These are phyloP conservation scores for Xylaria longipes DNA, from an alignment of 495 filamentous ascomycete genomes.

Conservation along the genomic window DNA sequence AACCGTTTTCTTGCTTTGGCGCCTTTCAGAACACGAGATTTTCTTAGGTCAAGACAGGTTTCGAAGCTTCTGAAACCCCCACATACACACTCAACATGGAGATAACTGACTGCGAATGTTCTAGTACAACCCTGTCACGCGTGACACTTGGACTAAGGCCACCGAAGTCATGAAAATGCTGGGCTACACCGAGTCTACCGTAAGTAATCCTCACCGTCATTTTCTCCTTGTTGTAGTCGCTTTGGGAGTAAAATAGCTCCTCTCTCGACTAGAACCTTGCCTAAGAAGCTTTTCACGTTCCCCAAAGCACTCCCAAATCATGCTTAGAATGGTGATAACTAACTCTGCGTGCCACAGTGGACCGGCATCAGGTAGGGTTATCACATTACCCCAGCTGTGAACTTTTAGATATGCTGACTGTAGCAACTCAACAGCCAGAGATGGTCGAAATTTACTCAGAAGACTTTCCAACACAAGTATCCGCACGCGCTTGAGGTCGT, in stretches of 20 bases:
- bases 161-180: not conserved
- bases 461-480: not conserved
- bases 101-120: not conserved
- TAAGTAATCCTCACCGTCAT: not conserved
- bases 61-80: not conserved
- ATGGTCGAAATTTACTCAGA: slow-evolving; percentile 2
- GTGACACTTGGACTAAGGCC: not conserved
- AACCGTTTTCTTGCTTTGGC: not conserved
- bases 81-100: not conserved
- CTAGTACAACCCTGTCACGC: not conserved
- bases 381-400: not conserved
- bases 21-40: not conserved
- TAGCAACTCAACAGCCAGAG: slow-evolving; percentile 12
- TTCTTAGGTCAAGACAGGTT: not conserved
- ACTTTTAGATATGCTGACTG: slow-evolving; percentile 2
- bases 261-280: not conserved
- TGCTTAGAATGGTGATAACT: not conserved
- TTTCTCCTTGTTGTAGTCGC: not conserved
- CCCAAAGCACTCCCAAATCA: not conserved
- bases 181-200: not conserved
- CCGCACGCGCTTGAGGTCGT: not conserved
- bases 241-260: not conserved
- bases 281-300: not conserved
- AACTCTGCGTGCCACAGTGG: not conserved
- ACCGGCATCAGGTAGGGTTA: slow-evolving; percentile 5